A percentile compares a stretch with the other conserved stretches of the same genome.
These are phyloP conservation scores for Diversispora epigaea DNA, from an alignment of 192 early-diverging fungal genomes.

Conservation along the genomic window DNA sequence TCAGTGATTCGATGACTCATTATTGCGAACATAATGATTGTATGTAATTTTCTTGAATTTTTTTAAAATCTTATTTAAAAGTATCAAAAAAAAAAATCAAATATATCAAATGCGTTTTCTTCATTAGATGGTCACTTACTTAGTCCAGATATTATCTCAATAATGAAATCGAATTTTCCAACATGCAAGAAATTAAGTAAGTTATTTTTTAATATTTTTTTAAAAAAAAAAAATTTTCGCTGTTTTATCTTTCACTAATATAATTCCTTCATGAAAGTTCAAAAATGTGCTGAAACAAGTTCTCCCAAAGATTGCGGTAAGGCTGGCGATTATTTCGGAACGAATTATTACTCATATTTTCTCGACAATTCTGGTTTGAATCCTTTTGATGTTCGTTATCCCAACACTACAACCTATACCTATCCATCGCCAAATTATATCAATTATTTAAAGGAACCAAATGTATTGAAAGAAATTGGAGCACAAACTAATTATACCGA, in stretches of 20 bases:
- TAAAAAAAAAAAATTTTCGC: neutral
- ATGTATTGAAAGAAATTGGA: constrained; percentile 55
- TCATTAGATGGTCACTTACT: constrained; percentile 43
- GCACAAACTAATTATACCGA: constrained; percentile 48
- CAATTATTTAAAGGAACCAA: constrained; percentile 48
- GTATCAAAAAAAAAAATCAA: constrained; percentile 35
- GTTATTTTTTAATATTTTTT: neutral
- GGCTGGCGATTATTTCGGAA: constrained; percentile 43
- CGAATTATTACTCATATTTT: constrained; percentile 11
- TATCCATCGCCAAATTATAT: constrained; percentile 63
- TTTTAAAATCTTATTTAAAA: constrained; percentile 42
- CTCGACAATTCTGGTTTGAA: constrained; percentile 46
- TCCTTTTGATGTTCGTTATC: constrained; percentile 67
- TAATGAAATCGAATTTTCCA: constrained; percentile 36
- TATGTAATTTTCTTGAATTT: neutral
- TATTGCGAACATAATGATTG: no score
- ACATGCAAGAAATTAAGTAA: neutral
- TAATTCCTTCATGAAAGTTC: no score
- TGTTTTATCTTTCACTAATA: neutral
- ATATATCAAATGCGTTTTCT: constrained; percentile 47
- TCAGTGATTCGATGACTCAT: no score
- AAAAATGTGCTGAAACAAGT: neutral
- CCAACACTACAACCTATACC: constrained; percentile 50
- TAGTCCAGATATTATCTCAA: constrained; percentile 57
- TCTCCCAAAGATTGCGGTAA: constrained; percentile 25